A percentile compares a stretch with the other conserved stretches of the same genome.
Conservation (phyloP, 2,329 filamentous ascomycete genomes). For the Fragosphaeria purpurea region DNA sequence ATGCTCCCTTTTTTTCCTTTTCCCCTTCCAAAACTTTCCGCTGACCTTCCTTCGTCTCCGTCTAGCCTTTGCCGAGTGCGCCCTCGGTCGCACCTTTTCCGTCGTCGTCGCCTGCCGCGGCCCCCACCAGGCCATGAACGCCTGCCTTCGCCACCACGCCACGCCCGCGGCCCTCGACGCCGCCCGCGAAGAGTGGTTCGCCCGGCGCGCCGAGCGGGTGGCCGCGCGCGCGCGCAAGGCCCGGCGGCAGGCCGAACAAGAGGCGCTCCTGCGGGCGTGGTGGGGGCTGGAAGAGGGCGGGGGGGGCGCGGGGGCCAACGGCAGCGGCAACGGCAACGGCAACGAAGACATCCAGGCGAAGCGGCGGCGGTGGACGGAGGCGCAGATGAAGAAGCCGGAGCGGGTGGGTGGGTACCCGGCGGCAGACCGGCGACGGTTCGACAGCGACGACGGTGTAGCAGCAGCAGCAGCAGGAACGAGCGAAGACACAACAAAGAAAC, state of each 20-base stretch:
- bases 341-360: constrained; percentile 35
- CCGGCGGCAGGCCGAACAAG: constrained; percentile 49
- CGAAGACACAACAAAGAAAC: too few relatives aligned
- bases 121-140: constrained; percentile 80
- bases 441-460: not conserved
- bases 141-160: constrained; percentile 81
- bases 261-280: constrained; percentile 57
- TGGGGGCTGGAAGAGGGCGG: constrained; percentile 38
- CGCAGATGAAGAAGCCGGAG: constrained; percentile 43
- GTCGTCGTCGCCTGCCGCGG: constrained; percentile 78
- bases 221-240: constrained; percentile 55
- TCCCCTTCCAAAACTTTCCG: not conserved
- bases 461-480: too few relatives aligned
- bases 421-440: constrained; percentile 23
- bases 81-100: constrained; percentile 72
- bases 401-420: constrained; percentile 44
- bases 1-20: not conserved
- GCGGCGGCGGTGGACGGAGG: constrained; percentile 38
- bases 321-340: constrained; percentile 37
- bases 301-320: constrained; percentile 4
- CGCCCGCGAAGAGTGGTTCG: constrained; percentile 90
- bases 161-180: constrained; percentile 77
- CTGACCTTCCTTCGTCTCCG: not conserved
- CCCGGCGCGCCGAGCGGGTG: constrained; percentile 59
- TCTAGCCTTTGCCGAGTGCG: constrained; percentile 84